Base-by-base conservation (phyloP, 352 stramenopile species). In the Phytophthora lateralis region DNA sequence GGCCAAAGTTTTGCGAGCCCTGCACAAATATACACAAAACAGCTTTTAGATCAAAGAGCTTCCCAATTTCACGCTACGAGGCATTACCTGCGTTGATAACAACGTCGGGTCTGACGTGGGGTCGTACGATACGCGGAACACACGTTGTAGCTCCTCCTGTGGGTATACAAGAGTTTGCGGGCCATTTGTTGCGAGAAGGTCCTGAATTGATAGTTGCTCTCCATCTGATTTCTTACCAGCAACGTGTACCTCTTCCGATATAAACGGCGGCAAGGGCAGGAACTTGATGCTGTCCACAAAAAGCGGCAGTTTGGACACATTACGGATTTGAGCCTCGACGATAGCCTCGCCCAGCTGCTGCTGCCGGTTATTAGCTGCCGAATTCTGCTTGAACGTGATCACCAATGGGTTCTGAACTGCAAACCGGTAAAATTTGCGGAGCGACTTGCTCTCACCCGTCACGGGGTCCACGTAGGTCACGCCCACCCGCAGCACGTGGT, bases 351-450 rank as follows among this genome's bases (percentile, higher is more conserved):
- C 64, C 14, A 73, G 46, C 20, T 73, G 61, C n/a, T 72, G 59
- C 24, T 76, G 60, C 21, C 3, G 21, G 21, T 24, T 24, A 2
- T 47, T 53, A 11, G 41, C 11, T 41, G 38, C 20, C 18, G 49
- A 57, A 17, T 60, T 66, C 63, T 96, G 85, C 61, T 96, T 92
- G 55, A 94, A 96, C 32, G 73, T 88, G 46, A 96, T 91, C 15
- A 89, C 80, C 32, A 97, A 61, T 32, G 90, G 90, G 59, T 97
- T 96, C 34, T 97, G 86, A 44, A 97, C 90, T 0, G 78, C 85
- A 45, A 97, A 97, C 0, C 89, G 83, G 58, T 97, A 97, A 52
- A 97, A 97, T 68, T 97, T 97, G 35, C 89, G 89, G 27, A 97
- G 66, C 18, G 85, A 95, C 61, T 95, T 95, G 53, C 70, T 77